phyloP scores from a whole-genome alignment of 2,329 filamentous ascomycete genomes.

The Colletotrichum destructivum region DNA sequence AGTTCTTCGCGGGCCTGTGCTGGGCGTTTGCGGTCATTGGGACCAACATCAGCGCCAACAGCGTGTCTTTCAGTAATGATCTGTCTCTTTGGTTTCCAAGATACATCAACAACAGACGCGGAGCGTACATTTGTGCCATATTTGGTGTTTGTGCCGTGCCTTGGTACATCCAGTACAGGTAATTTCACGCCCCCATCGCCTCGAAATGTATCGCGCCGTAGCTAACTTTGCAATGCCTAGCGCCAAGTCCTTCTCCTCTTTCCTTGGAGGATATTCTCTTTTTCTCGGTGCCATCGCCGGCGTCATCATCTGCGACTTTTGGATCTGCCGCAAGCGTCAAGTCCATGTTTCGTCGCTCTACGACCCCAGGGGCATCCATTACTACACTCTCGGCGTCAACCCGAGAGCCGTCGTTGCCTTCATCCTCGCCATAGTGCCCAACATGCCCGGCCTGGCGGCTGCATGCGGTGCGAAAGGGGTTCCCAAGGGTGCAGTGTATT shows the following conservation, averaged over 20 bases:
- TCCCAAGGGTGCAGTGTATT: slow-evolving; percentile 37
- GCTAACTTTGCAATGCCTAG: neutral
- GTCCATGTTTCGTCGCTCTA: slow-evolving; percentile 56
- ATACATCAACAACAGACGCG: slow-evolving; percentile 67
- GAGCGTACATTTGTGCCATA: slow-evolving; percentile 55
- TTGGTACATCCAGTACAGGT: slow-evolving; percentile 43
- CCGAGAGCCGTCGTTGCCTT: slow-evolving; percentile 51
- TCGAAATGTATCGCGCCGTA: too few species aligned
- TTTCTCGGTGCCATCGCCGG: slow-evolving; percentile 56
- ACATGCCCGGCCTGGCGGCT: slow-evolving; percentile 45
- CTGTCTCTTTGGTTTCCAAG: slow-evolving; percentile 66
- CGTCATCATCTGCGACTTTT: slow-evolving; percentile 56
- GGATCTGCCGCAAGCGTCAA: slow-evolving; percentile 53
- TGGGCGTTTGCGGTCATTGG: slow-evolving; percentile 62
- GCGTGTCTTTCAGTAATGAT: slow-evolving; percentile 68
- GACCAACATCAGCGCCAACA: slow-evolving; percentile 69
- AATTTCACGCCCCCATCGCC: neutral
- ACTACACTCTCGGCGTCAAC: slow-evolving; percentile 50
- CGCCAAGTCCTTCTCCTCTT: slow-evolving; percentile 44
- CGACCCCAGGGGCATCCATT: slow-evolving; percentile 60
- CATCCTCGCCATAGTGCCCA: slow-evolving; percentile 49
- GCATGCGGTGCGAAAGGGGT: slow-evolving; percentile 44
- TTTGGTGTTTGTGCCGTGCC: slow-evolving; percentile 41
- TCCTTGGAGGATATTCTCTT: slow-evolving; percentile 54
- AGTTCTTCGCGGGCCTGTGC: slow-evolving; percentile 49